Conservation (phyloP, 2,329 filamentous ascomycete species). For the Claviceps spartinae region DNA sequence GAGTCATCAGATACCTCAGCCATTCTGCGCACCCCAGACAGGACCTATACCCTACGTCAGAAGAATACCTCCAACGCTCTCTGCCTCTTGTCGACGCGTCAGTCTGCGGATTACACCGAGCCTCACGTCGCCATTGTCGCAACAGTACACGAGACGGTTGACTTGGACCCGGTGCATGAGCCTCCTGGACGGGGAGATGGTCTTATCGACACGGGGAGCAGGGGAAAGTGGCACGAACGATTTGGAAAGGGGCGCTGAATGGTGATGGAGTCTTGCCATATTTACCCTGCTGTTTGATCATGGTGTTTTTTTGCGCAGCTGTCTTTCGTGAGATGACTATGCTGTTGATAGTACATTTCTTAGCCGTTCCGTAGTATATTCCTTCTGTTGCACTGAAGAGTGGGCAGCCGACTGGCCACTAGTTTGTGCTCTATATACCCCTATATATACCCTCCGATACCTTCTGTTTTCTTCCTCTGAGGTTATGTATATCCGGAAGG, state of each 20-base stretch:
- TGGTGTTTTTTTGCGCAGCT: too few relatives aligned
- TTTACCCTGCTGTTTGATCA: too few relatives aligned
- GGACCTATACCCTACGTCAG: slow-evolving; percentile 46
- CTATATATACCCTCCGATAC: too few relatives aligned
- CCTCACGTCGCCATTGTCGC: slow-evolving; percentile 34
- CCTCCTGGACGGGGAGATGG: slow-evolving; percentile 15
- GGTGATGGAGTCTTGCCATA: too few relatives aligned
- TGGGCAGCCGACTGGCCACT: too few relatives aligned
- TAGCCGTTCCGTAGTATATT: too few relatives aligned
- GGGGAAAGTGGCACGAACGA: slow-evolving; percentile 48
- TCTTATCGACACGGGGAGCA: slow-evolving; percentile 17
- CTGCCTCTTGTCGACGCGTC: slow-evolving; percentile 33
- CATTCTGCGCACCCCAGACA: slow-evolving; percentile 36
- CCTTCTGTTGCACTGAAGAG: too few relatives aligned
- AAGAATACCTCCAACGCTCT: slow-evolving; percentile 57
- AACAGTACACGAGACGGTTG: slow-evolving; percentile 48
- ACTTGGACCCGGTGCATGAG: slow-evolving; percentile 35
- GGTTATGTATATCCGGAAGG: too few relatives aligned
- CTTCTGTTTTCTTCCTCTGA: too few relatives aligned
- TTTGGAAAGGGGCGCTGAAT: slow-evolving; percentile 32
- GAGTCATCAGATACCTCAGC: slow-evolving; percentile 35
- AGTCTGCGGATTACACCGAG: slow-evolving; percentile 11
- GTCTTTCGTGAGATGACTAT: too few relatives aligned
- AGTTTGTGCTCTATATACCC: too few relatives aligned
- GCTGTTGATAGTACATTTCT: too few relatives aligned